These are phyloP conservation scores for Diaporthe eres DNA, from an alignment of 2,329 filamentous ascomycete genomes.

Conservation along the genomic window DNA sequence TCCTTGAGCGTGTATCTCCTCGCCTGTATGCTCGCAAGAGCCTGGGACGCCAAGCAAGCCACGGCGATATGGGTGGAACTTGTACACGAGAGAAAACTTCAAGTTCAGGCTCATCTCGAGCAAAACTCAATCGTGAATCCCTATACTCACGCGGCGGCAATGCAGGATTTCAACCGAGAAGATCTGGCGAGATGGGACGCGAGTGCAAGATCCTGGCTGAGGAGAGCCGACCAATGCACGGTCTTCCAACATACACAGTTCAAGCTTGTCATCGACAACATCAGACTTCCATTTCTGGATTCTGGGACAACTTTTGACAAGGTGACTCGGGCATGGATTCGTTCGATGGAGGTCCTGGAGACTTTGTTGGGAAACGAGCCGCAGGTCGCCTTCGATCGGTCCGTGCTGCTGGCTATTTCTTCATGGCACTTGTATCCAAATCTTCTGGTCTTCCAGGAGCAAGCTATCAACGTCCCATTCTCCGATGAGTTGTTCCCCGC, in stretches of 20 bases:
- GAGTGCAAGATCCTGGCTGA: not conserved
- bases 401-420: not conserved
- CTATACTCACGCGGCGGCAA: not conserved
- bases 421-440: conserved; percentile 4
- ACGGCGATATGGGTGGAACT: not conserved
- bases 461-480: not conserved
- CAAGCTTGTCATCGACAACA: conserved; percentile 6
- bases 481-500: not conserved
- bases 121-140: not conserved
- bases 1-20: not conserved
- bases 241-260: not conserved
- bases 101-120: not conserved
- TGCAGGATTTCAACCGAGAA: not conserved
- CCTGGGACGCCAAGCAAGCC: not conserved
- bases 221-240: not conserved
- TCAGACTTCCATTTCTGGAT: not conserved
- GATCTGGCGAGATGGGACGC: conserved; percentile 4
- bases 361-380: not conserved
- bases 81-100: not conserved
- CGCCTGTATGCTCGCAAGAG: not conserved
- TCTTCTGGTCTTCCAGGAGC: not conserved
- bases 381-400: not conserved
- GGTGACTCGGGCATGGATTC: not conserved
- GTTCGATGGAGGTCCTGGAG: not conserved
- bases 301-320: not conserved